Percentiles rank a stretch among this genome's conserved stretches.
Evolutionary conservation across 1,139 yeast genomes (phyloP).

Genomic region (Geotrichum europaeum): DNA sequence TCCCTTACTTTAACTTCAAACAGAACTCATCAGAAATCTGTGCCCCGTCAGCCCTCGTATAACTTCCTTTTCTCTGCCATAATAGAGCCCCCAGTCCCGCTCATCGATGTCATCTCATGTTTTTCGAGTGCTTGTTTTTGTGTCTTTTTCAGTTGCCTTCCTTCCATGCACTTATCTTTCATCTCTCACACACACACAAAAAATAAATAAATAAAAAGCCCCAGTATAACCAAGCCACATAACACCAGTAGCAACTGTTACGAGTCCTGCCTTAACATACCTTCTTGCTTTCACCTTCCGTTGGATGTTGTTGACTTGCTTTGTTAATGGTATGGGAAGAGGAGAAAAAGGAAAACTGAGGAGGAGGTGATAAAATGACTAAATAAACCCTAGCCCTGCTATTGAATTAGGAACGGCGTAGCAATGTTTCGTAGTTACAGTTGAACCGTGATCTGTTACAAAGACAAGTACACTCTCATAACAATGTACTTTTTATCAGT

Average conservation of each 20-base stretch:
- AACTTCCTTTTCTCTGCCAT: background rate
- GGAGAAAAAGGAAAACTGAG: background rate
- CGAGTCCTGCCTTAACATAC: background rate
- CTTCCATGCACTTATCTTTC: background rate
- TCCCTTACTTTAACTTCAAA: background rate
- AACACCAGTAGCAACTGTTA: background rate
- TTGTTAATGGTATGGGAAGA: background rate
- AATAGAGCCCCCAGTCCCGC: background rate
- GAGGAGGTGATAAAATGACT: conserved; percentile 1
- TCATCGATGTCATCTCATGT: background rate
- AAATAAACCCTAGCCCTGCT: background rate
- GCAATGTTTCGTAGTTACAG: background rate
- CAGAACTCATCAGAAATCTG: background rate
- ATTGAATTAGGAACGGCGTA: background rate
- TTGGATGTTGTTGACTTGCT: background rate
- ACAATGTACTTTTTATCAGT: too few relatives aligned
- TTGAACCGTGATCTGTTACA: background rate
- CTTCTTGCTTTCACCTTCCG: background rate
- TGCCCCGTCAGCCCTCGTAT: background rate
- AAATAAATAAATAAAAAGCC: background rate
- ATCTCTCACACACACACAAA: background rate
- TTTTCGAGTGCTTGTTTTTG: background rate
- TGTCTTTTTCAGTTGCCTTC: background rate
- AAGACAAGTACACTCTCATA: background rate
- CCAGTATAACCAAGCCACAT: background rate